Conservation (phyloP, 1,139 yeast genomes). For the Tardiomyces blankii region DNA sequence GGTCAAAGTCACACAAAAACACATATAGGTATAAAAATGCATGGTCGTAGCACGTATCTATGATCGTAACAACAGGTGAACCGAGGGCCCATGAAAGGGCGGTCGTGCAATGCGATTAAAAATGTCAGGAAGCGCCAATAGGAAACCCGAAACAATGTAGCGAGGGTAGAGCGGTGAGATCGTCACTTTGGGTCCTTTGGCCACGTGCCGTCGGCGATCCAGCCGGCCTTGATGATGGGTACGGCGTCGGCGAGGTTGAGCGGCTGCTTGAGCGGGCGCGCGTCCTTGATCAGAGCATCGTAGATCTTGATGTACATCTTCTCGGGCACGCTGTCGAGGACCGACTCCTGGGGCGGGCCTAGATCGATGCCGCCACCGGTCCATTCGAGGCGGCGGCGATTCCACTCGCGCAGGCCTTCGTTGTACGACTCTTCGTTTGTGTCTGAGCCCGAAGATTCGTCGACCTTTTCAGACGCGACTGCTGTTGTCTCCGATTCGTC, state of each 20-base stretch:
- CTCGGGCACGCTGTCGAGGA: constrained; percentile 18
- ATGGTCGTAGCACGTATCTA: constrained; percentile 13
- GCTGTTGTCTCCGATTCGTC: not conserved
- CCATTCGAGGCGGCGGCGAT: constrained; percentile 13
- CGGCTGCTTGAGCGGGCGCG: constrained; percentile 38
- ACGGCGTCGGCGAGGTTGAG: constrained; percentile 44
- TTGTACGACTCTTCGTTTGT: constrained; percentile 11
- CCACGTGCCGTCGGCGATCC: constrained; percentile 39
- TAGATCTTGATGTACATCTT: constrained; percentile 31
- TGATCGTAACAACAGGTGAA: constrained; percentile 4
- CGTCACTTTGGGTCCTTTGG: constrained; percentile 11
- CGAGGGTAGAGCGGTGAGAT: too few relatives aligned
- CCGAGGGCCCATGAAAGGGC: not conserved
- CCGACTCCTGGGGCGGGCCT: constrained; percentile 10
- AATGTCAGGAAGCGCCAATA: too few relatives aligned
- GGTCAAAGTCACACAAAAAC: not conserved
- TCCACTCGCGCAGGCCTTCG: constrained; percentile 14
- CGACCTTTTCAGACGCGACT: not conserved
- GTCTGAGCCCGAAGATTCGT: not conserved
- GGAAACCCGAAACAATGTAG: too few relatives aligned
- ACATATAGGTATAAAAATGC: not conserved
- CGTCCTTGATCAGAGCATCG: constrained; percentile 39
- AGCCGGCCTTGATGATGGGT: constrained; percentile 47
- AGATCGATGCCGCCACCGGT: constrained; percentile 9
- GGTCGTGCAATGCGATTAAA: too few relatives aligned